phyloP scores from a whole-genome alignment of 2,329 filamentous ascomycete species.

The Penicillium thymicola region DNA sequence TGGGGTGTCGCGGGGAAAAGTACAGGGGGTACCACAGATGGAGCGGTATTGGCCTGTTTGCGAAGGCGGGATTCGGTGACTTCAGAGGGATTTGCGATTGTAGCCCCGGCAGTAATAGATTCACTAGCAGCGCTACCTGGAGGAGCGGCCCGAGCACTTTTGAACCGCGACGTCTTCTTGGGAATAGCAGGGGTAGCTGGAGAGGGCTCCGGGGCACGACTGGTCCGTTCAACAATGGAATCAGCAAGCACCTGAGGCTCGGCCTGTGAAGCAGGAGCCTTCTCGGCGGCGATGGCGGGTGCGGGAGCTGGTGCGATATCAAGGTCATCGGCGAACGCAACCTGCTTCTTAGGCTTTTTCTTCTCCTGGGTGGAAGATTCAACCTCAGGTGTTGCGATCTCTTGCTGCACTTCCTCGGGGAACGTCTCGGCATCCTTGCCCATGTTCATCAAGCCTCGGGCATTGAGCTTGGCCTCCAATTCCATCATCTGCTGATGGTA shows the following conservation, averaged over 20 bases:
- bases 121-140: constrained; percentile 1
- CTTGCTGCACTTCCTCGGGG: constrained; percentile 31
- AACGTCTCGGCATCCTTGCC: constrained; percentile 47
- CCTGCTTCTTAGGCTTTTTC: constrained; percentile 58
- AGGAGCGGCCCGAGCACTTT: constrained; percentile 31
- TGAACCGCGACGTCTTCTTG: constrained; percentile 47
- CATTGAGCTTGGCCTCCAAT: constrained; percentile 71
- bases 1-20: constrained; percentile 39
- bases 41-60: constrained; percentile 21
- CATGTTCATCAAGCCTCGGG: constrained; percentile 55
- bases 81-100: constrained; percentile 15
- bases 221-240: constrained; percentile 44
- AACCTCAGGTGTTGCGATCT: constrained; percentile 28
- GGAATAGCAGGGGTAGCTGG: constrained; percentile 21
- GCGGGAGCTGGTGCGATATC: constrained; percentile 61
- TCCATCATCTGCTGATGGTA: constrained; percentile 82
- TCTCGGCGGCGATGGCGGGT: constrained; percentile 23
- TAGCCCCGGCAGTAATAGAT: constrained; percentile 6
- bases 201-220: constrained; percentile 15
- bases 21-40: constrained; percentile 27
- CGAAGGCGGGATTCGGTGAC: constrained; percentile 19
- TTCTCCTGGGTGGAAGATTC: constrained; percentile 17
- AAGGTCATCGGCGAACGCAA: constrained; percentile 73
- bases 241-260: constrained; percentile 40
- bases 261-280: constrained; percentile 28